Conservation (phyloP, 139 green algal genomes). For the Closterium sp. region DNA sequence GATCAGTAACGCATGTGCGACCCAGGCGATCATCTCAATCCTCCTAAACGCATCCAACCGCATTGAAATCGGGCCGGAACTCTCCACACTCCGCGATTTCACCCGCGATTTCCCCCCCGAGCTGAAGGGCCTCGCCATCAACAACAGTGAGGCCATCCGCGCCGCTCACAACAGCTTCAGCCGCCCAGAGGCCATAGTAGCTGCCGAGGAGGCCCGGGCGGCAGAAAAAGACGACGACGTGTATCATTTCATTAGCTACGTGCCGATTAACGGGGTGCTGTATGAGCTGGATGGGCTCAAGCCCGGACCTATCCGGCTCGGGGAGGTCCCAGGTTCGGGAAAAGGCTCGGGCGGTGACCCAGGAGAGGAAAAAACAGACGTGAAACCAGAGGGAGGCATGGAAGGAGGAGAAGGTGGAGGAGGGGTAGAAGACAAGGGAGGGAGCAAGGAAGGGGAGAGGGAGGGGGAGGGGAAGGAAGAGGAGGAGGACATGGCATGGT, state of each 20-base stretch:
- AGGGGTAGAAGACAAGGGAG: neutral
- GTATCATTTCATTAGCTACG: conserved; percentile 84
- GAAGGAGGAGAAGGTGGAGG: neutral
- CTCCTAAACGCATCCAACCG: conserved; percentile 75
- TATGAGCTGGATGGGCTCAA: conserved; percentile 98
- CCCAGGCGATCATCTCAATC: conserved; percentile 90
- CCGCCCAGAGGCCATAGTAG: conserved; percentile 77
- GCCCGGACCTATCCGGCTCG: conserved; percentile 81
- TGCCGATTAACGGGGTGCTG: conserved; percentile 75
- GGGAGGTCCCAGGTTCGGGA: conserved; percentile 10
- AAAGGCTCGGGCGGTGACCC: neutral
- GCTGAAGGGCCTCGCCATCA: conserved; percentile 81
- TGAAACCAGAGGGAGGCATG: neutral
- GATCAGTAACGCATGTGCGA: conserved; percentile 95
- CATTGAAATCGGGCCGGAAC: conserved; percentile 55
- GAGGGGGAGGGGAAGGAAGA: neutral
- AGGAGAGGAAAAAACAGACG: neutral
- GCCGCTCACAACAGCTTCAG: conserved; percentile 93
- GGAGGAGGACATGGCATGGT: conserved; percentile 67
- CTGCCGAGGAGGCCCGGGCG: conserved; percentile 8
- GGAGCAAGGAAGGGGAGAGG: neutral
- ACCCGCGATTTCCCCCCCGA: conserved; percentile 59
- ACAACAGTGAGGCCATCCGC: conserved; percentile 91
- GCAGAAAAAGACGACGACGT: conserved; percentile 54
- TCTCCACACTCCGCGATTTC: conserved; percentile 82